phyloP scores from a whole-genome alignment of 176 grass and related monocot genomes.

The Poa annua region DNA sequence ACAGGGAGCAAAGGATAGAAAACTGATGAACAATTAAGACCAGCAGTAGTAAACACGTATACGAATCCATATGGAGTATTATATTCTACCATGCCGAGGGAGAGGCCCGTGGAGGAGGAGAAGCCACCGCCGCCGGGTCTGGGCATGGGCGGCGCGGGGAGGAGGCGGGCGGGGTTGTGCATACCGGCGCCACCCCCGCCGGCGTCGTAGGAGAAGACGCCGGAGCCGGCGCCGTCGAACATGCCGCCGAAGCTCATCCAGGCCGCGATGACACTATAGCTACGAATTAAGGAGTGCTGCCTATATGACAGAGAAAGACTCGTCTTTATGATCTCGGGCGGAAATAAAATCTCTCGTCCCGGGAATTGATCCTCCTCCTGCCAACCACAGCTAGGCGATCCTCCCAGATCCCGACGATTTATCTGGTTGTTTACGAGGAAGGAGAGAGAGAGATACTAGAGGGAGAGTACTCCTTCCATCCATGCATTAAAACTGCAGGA shows the following conservation, averaged over 20 bases:
- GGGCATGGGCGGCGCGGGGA: constrained; percentile 27
- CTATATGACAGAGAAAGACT: not conserved
- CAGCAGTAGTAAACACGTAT: not conserved
- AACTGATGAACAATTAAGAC: not conserved
- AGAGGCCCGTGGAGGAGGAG: constrained; percentile 68
- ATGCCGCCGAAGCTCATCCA: constrained; percentile 94
- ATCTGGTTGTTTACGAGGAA: constrained; percentile 15
- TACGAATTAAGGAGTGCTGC: not conserved
- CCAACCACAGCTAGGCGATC: constrained; percentile 18
- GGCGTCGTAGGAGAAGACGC: constrained; percentile 64
- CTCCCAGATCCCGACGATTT: constrained; percentile 55
- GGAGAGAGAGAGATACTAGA: not conserved
- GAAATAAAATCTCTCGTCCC: constrained; percentile 32
- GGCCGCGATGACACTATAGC: not conserved
- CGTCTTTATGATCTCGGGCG: not conserved
- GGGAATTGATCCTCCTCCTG: constrained; percentile 22
- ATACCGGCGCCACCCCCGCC: constrained; percentile 28
- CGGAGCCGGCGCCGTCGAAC: constrained; percentile 74
- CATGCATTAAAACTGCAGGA: constrained; percentile 49
- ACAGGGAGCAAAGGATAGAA: not conserved
- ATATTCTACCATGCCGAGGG: constrained; percentile 74
- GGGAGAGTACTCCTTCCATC: too few species aligned
- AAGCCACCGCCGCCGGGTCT: constrained; percentile 42
- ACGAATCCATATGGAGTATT: not conserved
- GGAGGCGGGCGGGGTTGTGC: constrained; percentile 50